phyloP scores from a whole-genome alignment of 2,329 filamentous ascomycete species.

The Waltergamsia citrina region DNA sequence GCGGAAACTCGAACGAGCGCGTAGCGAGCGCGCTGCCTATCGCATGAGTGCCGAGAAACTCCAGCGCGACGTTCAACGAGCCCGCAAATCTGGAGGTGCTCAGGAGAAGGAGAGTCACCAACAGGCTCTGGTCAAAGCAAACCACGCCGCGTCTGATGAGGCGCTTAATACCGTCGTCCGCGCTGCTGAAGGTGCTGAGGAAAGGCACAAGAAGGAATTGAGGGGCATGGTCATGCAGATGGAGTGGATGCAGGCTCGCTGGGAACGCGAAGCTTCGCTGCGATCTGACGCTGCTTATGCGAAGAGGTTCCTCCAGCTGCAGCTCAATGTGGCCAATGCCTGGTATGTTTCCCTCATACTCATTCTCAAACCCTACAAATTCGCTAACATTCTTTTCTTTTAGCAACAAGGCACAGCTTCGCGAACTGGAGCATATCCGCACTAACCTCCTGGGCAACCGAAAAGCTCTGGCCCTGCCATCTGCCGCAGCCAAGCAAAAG shows the following conservation, averaged over 20 bases:
- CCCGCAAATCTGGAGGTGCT: slow-evolving; percentile 20
- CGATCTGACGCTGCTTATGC: slow-evolving; percentile 74
- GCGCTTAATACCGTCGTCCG: slow-evolving; percentile 51
- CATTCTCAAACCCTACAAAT: neutral
- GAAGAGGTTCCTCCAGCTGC: slow-evolving; percentile 73
- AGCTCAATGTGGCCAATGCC: slow-evolving; percentile 75
- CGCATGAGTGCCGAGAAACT: slow-evolving; percentile 45
- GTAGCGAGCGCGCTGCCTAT: slow-evolving; percentile 53
- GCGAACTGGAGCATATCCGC: slow-evolving; percentile 74
- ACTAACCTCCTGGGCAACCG: slow-evolving; percentile 28
- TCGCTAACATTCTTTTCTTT: slow-evolving; percentile 12
- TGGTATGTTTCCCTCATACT: slow-evolving; percentile 56
- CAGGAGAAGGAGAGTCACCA: slow-evolving; percentile 8
- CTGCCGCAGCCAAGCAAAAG: slow-evolving; percentile 8
- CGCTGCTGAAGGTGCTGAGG: slow-evolving; percentile 52
- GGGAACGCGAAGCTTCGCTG: slow-evolving; percentile 71
- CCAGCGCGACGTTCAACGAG: slow-evolving; percentile 38
- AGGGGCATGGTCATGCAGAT: slow-evolving; percentile 83
- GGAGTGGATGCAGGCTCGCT: slow-evolving; percentile 76
- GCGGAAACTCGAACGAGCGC: slow-evolving; percentile 59
- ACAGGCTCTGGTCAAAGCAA: slow-evolving; percentile 13
- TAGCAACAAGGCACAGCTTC: slow-evolving; percentile 88
- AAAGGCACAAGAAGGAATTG: slow-evolving; percentile 64
- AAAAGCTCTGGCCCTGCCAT: slow-evolving; percentile 20
- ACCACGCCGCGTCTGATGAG: slow-evolving; percentile 27